Percentiles rank a stretch among this genome's conserved stretches.
Evolutionary conservation across 257 asterid species (phyloP).

Genomic region (Dorcoceras hygrometricum): DNA sequence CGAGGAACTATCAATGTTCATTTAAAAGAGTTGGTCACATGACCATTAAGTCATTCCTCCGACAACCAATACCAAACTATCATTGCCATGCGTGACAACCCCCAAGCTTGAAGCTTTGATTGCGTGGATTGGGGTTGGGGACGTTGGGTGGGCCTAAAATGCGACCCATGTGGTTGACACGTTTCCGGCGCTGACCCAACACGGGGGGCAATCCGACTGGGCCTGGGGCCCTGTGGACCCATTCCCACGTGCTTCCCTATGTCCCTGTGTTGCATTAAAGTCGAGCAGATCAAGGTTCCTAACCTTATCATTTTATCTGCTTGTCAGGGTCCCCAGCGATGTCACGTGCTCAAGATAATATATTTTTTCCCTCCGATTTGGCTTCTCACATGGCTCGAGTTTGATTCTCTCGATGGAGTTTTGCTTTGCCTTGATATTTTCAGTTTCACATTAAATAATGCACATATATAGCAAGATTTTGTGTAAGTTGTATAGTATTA

Average conservation of each 20-base stretch:
- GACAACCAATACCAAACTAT: conserved; percentile 29
- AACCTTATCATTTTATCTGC: conserved; percentile 38
- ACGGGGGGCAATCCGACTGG: conserved; percentile 18
- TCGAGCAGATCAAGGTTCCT: conserved; percentile 33
- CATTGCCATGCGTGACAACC: conserved; percentile 29
- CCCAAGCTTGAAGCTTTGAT: conserved; percentile 17
- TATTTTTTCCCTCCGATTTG: background rate
- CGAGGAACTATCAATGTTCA: conserved; percentile 32
- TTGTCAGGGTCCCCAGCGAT: conserved; percentile 6
- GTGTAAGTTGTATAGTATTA: too few species aligned
- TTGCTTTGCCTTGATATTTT: background rate
- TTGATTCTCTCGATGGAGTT: background rate
- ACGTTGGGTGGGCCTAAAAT: conserved; percentile 26
- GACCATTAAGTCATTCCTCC: conserved; percentile 14
- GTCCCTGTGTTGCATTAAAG: conserved; percentile 33
- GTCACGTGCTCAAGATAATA: background rate
- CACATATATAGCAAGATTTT: too few species aligned
- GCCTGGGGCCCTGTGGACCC: conserved; percentile 30
- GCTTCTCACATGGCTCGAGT: background rate
- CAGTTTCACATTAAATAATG: too few species aligned
- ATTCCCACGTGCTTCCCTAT: conserved; percentile 35
- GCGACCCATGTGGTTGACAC: conserved; percentile 27
- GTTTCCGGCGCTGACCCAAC: background rate
- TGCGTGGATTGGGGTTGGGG: background rate
- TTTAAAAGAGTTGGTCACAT: conserved; percentile 27